phyloP scores from a whole-genome alignment of 352 stramenopile species.

The Phytophthora meadii region DNA sequence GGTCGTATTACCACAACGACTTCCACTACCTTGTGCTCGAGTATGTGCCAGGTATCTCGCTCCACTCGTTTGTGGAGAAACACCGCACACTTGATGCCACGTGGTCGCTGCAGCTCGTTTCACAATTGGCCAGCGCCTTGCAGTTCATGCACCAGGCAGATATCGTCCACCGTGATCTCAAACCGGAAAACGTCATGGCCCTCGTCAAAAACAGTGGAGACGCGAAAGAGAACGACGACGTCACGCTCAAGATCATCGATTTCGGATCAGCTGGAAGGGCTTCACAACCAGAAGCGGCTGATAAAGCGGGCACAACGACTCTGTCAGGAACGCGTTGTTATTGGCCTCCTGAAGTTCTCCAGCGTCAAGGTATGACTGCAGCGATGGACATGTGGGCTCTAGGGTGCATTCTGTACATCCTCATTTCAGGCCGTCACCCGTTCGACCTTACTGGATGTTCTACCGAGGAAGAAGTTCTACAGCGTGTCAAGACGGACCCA shows the following conservation, averaged over 20 bases:
- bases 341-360: slow-evolving; percentile 83
- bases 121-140: slow-evolving; percentile 72
- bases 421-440: slow-evolving; percentile 85
- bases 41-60: slow-evolving; percentile 70
- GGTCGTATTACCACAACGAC: slow-evolving; percentile 74
- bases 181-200: slow-evolving; percentile 89
- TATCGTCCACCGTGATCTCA: slow-evolving; percentile 89
- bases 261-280: slow-evolving; percentile 77
- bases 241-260: slow-evolving; percentile 88
- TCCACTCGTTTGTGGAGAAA: slow-evolving; percentile 74
- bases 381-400: slow-evolving; percentile 92
- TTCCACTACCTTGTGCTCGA: slow-evolving; percentile 89
- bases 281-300: slow-evolving; percentile 19
- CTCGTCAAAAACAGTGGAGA: slow-evolving; percentile 33
- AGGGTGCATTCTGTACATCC: slow-evolving; percentile 89
- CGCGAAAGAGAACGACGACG: slow-evolving; percentile 29
- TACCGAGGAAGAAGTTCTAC: slow-evolving; percentile 79
- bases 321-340: slow-evolving; percentile 87
- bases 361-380: slow-evolving; percentile 56
- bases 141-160: slow-evolving; percentile 69
- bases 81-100: slow-evolving; percentile 49
- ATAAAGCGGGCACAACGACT: slow-evolving; percentile 31
- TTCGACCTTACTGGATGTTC: slow-evolving; percentile 86
- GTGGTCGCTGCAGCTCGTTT: slow-evolving; percentile 57
- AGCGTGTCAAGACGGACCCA: slow-evolving; percentile 53